These are phyloP conservation scores for Nothophaeocryptopus gaeumannii DNA, from an alignment of 2,329 filamentous ascomycete genomes.

Conservation along the genomic window DNA sequence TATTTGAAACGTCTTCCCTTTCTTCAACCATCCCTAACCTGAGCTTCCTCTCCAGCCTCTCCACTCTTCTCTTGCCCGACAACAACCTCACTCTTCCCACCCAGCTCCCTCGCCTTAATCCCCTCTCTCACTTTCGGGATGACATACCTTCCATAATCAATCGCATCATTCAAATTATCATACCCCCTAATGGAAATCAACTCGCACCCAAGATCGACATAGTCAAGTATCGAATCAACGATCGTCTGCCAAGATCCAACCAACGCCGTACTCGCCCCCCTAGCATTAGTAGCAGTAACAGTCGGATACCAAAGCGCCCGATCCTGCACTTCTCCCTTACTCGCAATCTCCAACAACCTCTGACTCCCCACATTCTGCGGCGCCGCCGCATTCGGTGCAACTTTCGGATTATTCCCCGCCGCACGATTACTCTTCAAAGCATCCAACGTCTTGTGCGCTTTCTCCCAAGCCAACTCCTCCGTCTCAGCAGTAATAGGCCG, in stretches of 20 bases:
- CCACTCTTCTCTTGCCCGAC: neutral
- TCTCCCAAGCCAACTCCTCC: slow-evolving; percentile 61
- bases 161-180: slow-evolving; percentile 59
- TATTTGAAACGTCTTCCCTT: no score
- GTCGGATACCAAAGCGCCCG: slow-evolving; percentile 63
- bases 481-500: slow-evolving; percentile 61
- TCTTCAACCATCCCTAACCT: no score
- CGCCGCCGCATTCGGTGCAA: slow-evolving; percentile 31
- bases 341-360: slow-evolving; percentile 57
- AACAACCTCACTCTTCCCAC: neutral
- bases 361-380: slow-evolving; percentile 61
- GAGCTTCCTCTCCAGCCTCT: neutral
- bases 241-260: slow-evolving; percentile 56
- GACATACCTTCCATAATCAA: slow-evolving; percentile 59
- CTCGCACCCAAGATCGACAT: slow-evolving; percentile 56
- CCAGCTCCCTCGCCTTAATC: slow-evolving; percentile 27
- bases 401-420: slow-evolving; percentile 23
- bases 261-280: slow-evolving; percentile 58
- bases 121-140: slow-evolving; percentile 50
- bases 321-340: slow-evolving; percentile 57
- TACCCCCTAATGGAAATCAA: slow-evolving; percentile 61
- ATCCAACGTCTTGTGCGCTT: slow-evolving; percentile 57
- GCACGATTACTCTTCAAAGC: slow-evolving; percentile 46
- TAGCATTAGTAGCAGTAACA: slow-evolving; percentile 59
- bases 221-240: slow-evolving; percentile 55